phyloP scores from a whole-genome alignment of 1,284 basidiomycete genomes.

The Cryptococcus depauperatus region DNA sequence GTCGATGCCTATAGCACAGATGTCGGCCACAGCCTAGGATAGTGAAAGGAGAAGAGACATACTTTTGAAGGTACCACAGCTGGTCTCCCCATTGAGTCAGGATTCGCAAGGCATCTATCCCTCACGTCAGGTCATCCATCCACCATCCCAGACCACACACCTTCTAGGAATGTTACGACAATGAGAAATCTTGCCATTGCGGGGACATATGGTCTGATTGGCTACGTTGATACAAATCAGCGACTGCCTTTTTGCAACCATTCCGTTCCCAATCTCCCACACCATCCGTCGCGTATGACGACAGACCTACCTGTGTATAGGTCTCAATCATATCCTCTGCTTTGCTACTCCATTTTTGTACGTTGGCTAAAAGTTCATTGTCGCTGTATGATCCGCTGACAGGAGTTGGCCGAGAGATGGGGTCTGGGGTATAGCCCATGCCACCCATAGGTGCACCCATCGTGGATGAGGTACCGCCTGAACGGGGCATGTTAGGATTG shows the following conservation, averaged over 20 bases:
- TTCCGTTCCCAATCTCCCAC: neutral
- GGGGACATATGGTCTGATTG: conserved; percentile 88
- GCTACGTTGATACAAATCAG: conserved; percentile 44
- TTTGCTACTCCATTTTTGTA: conserved; percentile 66
- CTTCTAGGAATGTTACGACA: conserved; percentile 96
- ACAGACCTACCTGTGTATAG: conserved; percentile 58
- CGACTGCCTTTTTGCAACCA: neutral
- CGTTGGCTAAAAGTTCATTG: conserved; percentile 73
- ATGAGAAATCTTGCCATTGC: conserved; percentile 94
- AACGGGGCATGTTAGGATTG: conserved; percentile 41
- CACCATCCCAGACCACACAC: conserved; percentile 15
- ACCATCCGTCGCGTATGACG: neutral
- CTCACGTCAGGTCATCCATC: conserved; percentile 4
- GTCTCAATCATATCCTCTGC: conserved; percentile 90
- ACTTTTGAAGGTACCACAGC: conserved; percentile 92
- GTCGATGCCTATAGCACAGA: conserved; percentile 60
- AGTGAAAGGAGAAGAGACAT: conserved; percentile 37
- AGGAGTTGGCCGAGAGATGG: conserved; percentile 21
- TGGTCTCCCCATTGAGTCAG: conserved; percentile 93
- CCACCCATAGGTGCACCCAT: conserved; percentile 13
- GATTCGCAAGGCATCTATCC: conserved; percentile 71
- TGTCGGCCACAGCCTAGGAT: conserved; percentile 9
- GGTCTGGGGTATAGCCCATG: conserved; percentile 38
- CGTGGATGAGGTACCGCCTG: conserved; percentile 15
- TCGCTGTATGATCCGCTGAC: conserved; percentile 47